Conservation (phyloP, 2,329 filamentous ascomycete genomes). For the Pseudocercospora pini-densiflorae region DNA sequence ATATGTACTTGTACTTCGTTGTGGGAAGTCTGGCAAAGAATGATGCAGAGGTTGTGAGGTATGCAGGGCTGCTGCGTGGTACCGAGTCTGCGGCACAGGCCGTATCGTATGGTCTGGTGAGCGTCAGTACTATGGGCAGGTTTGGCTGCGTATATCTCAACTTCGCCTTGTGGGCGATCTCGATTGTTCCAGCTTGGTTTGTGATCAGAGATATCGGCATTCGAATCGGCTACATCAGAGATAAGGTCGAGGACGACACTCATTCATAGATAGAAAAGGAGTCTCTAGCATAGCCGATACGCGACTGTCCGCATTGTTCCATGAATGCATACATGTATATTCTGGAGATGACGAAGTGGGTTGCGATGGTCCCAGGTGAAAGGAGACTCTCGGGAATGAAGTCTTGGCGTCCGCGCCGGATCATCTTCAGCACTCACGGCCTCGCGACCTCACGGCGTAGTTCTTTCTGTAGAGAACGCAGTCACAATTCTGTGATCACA, state of each 20-base stretch:
- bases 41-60: slow-evolving; percentile 68
- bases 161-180: slow-evolving; percentile 68
- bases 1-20: slow-evolving; percentile 74
- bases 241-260: slow-evolving; percentile 8
- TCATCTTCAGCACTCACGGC: too few relatives aligned
- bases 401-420: too few relatives aligned
- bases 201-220: slow-evolving; percentile 63
- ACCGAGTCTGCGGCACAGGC: slow-evolving; percentile 76
- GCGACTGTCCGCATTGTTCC: too few relatives aligned
- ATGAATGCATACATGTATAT: too few relatives aligned
- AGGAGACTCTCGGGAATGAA: too few relatives aligned
- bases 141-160: slow-evolving; percentile 73
- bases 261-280: neutral
- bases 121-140: slow-evolving; percentile 64
- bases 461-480: too few relatives aligned
- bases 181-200: slow-evolving; percentile 69
- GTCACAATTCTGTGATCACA: too few relatives aligned
- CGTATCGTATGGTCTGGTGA: slow-evolving; percentile 71
- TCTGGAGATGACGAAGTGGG: too few relatives aligned
- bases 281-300: too few relatives aligned
- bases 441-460: too few relatives aligned
- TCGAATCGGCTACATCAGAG: slow-evolving; percentile 21
- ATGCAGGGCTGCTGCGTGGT: slow-evolving; percentile 69
- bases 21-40: slow-evolving; percentile 67
- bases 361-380: too few relatives aligned